Evolutionary conservation across 2,329 filamentous ascomycete species (phyloP).

Genomic region (Talaromyces sp.): DNA sequence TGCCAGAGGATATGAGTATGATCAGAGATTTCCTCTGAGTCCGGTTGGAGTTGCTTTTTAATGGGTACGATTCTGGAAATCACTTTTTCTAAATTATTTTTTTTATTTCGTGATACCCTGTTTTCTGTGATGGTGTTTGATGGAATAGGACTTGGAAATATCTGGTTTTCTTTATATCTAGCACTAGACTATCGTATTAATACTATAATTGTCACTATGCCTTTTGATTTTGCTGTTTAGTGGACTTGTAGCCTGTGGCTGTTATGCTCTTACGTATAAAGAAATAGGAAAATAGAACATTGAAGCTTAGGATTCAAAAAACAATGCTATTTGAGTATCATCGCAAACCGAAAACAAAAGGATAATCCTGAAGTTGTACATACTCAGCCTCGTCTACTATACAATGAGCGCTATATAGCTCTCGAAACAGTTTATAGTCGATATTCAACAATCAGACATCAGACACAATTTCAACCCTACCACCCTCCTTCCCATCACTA

Average conservation of each 20-base stretch:
- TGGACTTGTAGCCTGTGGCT: no score
- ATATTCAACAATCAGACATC: slow-evolving; percentile 5
- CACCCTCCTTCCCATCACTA: slow-evolving; percentile 26
- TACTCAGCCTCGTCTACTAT: neutral
- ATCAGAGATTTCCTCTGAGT: slow-evolving; percentile 20
- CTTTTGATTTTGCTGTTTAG: neutral
- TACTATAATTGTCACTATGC: slow-evolving; percentile 9
- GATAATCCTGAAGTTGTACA: neutral
- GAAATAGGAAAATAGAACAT: no score
- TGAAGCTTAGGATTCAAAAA: neutral
- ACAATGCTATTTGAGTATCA: neutral
- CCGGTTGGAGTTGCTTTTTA: slow-evolving; percentile 25
- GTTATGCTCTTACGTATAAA: no score
- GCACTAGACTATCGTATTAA: slow-evolving; percentile 13
- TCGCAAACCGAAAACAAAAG: neutral
- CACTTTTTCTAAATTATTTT: neutral
- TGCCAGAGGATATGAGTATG: slow-evolving; percentile 12
- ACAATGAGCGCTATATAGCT: neutral
- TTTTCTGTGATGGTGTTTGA: slow-evolving; percentile 1
- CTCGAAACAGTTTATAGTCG: neutral
- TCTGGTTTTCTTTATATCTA: neutral
- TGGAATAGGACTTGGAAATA: neutral
- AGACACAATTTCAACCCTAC: slow-evolving; percentile 18
- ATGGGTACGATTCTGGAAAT: neutral
- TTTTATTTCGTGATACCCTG: slow-evolving; percentile 11